A percentile compares a stretch with the other conserved stretches of the same genome.
phyloP scores from a whole-genome alignment of 2,329 filamentous ascomycete species.

The Talaromyces funiculosus region DNA sequence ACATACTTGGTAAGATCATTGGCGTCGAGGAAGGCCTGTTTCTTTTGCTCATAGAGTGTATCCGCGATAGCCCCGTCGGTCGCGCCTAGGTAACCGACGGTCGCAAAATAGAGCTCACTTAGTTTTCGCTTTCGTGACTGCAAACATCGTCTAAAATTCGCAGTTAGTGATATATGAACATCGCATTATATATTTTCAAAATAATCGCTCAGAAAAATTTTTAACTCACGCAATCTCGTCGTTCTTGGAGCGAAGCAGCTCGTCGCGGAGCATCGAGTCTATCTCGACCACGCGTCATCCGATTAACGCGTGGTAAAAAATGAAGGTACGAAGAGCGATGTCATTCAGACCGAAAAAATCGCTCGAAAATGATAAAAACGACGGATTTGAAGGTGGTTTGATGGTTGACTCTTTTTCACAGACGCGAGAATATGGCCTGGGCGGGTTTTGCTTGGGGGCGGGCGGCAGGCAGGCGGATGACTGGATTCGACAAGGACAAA shows the following conservation, averaged over 20 bases:
- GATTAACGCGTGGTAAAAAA: constrained; percentile 45
- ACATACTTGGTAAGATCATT: constrained; percentile 56
- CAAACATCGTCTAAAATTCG: constrained; percentile 50
- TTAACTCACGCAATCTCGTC: constrained; percentile 48
- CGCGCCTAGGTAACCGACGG: constrained; percentile 50
- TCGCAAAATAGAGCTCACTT: constrained; percentile 79
- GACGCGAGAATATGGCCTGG: constrained; percentile 26
- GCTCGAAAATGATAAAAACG: constrained; percentile 41
- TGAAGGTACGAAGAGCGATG: constrained; percentile 32
- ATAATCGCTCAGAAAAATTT: constrained; percentile 26
- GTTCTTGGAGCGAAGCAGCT: constrained; percentile 46
- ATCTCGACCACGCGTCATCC: constrained; percentile 45
- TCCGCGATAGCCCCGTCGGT: constrained; percentile 53
- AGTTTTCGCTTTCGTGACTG: constrained; percentile 86
- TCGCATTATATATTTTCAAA: constrained; percentile 17
- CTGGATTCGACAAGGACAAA: constrained; percentile 22
- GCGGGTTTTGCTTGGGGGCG: constrained; percentile 18
- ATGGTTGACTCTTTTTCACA: constrained; percentile 27
- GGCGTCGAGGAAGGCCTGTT: constrained; percentile 51
- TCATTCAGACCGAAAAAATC: constrained; percentile 42
- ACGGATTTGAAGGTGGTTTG: constrained; percentile 34
- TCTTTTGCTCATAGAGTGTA: constrained; percentile 45
- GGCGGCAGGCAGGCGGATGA: constrained; percentile 12
- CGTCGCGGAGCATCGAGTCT: constrained; percentile 47
- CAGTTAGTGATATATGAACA: constrained; percentile 32